Conservation (phyloP, 1,139 yeast species). For the Kluyveromyces sp. region DNA sequence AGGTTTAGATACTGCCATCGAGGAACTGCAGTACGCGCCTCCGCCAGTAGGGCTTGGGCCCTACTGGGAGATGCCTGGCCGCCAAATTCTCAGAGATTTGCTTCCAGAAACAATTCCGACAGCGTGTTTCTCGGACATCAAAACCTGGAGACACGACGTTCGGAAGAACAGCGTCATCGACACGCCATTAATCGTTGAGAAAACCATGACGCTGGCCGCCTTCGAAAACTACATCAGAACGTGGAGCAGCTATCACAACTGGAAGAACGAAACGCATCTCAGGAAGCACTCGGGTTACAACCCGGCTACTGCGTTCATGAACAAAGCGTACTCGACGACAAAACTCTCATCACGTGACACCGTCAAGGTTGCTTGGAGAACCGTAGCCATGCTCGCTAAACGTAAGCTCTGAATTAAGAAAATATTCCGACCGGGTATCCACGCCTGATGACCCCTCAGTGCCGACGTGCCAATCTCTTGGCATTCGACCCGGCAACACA, state of each 20-base stretch:
- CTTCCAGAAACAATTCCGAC: constrained; percentile 43
- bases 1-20: constrained; percentile 34
- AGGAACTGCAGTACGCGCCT: constrained; percentile 34
- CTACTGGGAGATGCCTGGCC: constrained; percentile 72
- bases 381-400: constrained; percentile 35
- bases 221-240: constrained; percentile 49
- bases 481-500: too few species aligned
- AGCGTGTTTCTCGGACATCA: constrained; percentile 36
- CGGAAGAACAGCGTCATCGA: constrained; percentile 26
- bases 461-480: too few species aligned
- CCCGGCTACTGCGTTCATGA: constrained; percentile 19
- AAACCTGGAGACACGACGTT: constrained; percentile 30
- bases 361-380: constrained; percentile 34
- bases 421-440: too few species aligned
- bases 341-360: constrained; percentile 21
- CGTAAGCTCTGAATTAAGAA: constrained; percentile 1
- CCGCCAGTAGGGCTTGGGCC: constrained; percentile 48
- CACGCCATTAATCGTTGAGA: constrained; percentile 35
- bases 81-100: constrained; percentile 42
- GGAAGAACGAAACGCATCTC: constrained; percentile 39
- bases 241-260: constrained; percentile 65
- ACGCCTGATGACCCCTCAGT: too few species aligned
- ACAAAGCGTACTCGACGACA: not conserved
- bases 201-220: constrained; percentile 38
- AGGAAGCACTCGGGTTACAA: constrained; percentile 28